Evolutionary conservation across 164 flowering plant species (phyloP), one percentile per base, ranked within the genome.

Genomic region (Vitis cinerea): DNA sequence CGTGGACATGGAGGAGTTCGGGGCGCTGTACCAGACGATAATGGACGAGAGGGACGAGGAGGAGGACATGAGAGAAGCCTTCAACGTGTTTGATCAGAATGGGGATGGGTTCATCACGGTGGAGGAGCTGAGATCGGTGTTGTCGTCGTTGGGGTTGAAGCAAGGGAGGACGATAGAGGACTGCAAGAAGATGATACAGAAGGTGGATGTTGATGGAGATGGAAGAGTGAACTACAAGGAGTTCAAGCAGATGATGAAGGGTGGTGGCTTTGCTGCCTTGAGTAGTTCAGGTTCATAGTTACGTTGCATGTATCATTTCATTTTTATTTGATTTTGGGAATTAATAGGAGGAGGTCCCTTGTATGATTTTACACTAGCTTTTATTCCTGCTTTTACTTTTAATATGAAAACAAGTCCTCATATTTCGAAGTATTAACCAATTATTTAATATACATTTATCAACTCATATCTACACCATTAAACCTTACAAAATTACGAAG

Each of bases 211-310:
- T n/a, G 80, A 82, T 59, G 84, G 85, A 10, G 85, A 79, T 62
- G 85, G 85, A 2, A 82, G 66, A 81, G 83, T 82, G 3, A 62
- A 82, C 50, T 82, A 31, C 71, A 75, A 57, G 61, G 85, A 82
- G 75, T 82, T 82, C 9, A 79, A 82, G 70, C 81, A 75, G 73
- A 82, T 82, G 85, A 82, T 82, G 85, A 82, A 77, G 66, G 77
- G 77, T 27, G 81, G 81, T 44, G 85, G 82, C 0, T 81, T 81
- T 54, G 80, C 80, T 17, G 81, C 84, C n/a, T 67, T 79, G 55
- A 58, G 30, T 64, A 49, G 65, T 17, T 75, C 74, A 11, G 52
- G n/a, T 61, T 62, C 8, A 14, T 50, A 27, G 44, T 6, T 31
- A 31, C 4, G 3, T 31, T 31, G 44, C 5, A 31, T 31, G 44